A percentile compares a stretch with the other conserved stretches of the same genome.
Evolutionary conservation across 2,329 filamentous ascomycete genomes (phyloP).

Genomic region (Sporothrix curviconia): DNA sequence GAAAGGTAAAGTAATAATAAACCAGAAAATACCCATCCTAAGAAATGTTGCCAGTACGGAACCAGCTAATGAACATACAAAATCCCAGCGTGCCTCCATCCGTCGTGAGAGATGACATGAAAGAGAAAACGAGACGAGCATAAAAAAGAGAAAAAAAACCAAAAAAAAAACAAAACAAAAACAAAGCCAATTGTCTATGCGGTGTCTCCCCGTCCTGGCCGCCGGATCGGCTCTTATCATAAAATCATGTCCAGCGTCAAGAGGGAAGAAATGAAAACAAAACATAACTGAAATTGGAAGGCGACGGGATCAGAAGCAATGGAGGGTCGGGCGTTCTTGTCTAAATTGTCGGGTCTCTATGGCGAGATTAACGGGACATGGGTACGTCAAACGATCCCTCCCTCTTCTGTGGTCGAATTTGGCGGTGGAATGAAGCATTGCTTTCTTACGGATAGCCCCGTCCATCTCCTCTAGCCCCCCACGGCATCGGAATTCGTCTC

Average conservation of each 20-base stretch:
- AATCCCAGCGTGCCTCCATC: constrained; percentile 10
- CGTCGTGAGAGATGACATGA: background rate
- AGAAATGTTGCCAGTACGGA: constrained; percentile 5
- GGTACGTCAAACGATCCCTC: too few relatives aligned
- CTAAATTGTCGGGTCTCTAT: too few relatives aligned
- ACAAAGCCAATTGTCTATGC: constrained; percentile 9
- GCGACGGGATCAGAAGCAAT: background rate
- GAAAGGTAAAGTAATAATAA: background rate
- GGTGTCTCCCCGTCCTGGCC: constrained; percentile 15
- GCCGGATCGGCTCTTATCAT: constrained; percentile 22
- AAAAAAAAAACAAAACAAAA: background rate
- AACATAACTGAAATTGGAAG: background rate
- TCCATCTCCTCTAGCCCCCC: background rate
- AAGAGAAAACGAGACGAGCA: background rate
- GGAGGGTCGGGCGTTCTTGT: background rate
- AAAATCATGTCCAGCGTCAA: constrained; percentile 24
- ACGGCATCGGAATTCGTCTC: background rate
- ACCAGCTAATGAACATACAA: constrained; percentile 10
- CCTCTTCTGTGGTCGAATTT: too few relatives aligned
- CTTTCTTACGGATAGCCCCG: background rate
- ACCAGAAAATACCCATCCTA: constrained; percentile 4
- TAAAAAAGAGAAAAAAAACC: constrained; percentile 5
- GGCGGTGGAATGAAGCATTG: background rate
- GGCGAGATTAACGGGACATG: too few relatives aligned
- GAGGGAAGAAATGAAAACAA: constrained; percentile 9